phyloP scores from a whole-genome alignment of 208 protist species.

The Trichomonas vaginalis region DNA sequence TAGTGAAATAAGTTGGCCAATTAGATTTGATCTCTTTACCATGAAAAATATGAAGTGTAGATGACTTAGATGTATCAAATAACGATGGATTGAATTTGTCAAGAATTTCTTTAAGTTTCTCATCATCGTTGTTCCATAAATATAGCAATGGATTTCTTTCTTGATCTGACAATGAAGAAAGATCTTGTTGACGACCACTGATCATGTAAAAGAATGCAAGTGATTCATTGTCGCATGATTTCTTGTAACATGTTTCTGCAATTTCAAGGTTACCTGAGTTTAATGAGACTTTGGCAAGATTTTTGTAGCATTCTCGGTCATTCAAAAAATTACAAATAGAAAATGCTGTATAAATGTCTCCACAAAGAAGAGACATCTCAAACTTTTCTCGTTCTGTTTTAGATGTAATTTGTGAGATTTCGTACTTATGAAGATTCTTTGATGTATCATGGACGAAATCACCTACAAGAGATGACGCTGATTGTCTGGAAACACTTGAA shows the following conservation, averaged over 20 bases:
- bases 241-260: neutral
- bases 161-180: neutral
- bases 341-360: conserved; percentile 71
- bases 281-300: neutral
- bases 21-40: neutral
- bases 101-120: neutral
- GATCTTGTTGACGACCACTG: neutral
- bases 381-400: conserved; percentile 80
- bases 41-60: neutral
- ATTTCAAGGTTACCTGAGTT: neutral
- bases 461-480: conserved; percentile 69
- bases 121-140: neutral
- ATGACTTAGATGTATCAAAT: neutral
- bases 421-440: conserved; percentile 69
- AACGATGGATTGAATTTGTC: neutral
- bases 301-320: neutral
- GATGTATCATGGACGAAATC: conserved; percentile 84
- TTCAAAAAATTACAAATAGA: conserved; percentile 48
- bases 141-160: neutral
- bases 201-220: neutral
- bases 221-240: neutral
- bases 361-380: conserved; percentile 88
- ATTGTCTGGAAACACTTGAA: conserved; percentile 69
- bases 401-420: conserved; percentile 84
- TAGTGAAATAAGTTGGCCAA: neutral